Conservation (phyloP, 2,329 filamentous ascomycete genomes). For the Neonectria sp. region DNA sequence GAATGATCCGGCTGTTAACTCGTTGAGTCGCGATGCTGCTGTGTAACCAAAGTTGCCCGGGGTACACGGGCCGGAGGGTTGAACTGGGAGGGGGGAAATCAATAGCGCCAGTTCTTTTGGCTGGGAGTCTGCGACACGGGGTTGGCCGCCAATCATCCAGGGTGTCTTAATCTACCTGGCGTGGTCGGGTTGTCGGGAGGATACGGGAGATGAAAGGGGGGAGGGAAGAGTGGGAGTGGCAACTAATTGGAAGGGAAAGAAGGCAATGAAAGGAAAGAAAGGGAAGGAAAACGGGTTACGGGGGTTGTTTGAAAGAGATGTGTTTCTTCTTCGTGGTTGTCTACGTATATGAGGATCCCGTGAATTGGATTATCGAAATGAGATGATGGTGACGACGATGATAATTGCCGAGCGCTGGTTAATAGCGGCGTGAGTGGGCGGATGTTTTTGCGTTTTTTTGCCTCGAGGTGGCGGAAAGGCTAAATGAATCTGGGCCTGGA, state of each 20-base stretch:
- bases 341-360: conserved; percentile 22
- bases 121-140: conserved; percentile 8
- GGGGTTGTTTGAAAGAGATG: background rate
- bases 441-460: conserved; percentile 26
- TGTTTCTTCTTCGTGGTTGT: background rate
- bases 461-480: conserved; percentile 29
- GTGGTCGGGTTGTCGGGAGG: conserved; percentile 28
- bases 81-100: conserved; percentile 3
- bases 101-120: conserved; percentile 16
- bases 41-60: conserved; percentile 14
- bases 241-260: conserved; percentile 8
- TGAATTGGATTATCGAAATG: conserved; percentile 21
- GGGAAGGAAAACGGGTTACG: background rate
- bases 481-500: conserved; percentile 25
- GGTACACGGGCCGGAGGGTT: conserved; percentile 16
- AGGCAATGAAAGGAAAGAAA: no score
- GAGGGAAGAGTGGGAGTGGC: conserved; percentile 3
- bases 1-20: conserved; percentile 16
- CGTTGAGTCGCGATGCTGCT: conserved; percentile 14
- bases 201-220: conserved; percentile 29
- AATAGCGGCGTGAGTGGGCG: conserved; percentile 15
- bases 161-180: conserved; percentile 26
- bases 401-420: conserved; percentile 5
- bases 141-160: conserved; percentile 22
- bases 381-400: conserved; percentile 17